Evolutionary conservation across 2,329 filamentous ascomycete genomes (phyloP), one percentile per base, ranked within the genome.

Genomic region (Fusarium beomiforme): DNA sequence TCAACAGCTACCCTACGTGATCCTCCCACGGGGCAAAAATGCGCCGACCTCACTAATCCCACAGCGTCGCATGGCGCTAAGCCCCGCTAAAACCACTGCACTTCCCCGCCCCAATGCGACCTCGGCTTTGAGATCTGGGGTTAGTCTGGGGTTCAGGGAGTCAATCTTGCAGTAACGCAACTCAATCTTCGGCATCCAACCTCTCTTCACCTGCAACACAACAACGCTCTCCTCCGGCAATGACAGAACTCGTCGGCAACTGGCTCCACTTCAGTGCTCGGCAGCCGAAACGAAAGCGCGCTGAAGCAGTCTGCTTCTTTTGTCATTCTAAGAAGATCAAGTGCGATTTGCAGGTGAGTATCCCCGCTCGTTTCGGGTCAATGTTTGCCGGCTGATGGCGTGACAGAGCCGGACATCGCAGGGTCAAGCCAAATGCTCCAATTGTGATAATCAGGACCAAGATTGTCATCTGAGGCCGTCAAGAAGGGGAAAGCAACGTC

Each of bases 251-350:
- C 12, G 69, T 74, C 54, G 72, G 61, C 17, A 78, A 78, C n/a
- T 81, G 79, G 79, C 73, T 80, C 59, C 77, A 76, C 56, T 81
- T 79, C 58, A 74, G 68, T 29, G 75, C 64, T 36, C 70, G 69
- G 23, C 76, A 78, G 59, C 75, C 78, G 21, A 80, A 79, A 70
- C 70, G 78, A 39, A 79, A 80, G 44, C 77, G 79, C 14, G 79
- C 58, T 42, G 72, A 74, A 59, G 53, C 50, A 3, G 72, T 74
- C 19, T 74, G 79, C 62, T 61, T 77, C 24, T 69, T 71, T 47
- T 81, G 79, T 36, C 79, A 81, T 59, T 74, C 76, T 1, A 81
- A 81, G 65, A 81, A 81, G 71, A 76, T 80, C 59, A 80, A 80
- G 39, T 81, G 79, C 33, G 78, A 80, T 62, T 63, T 80, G 33